These are phyloP conservation scores for Sporothrix euskadiensis DNA, from an alignment of 2,329 filamentous ascomycete species.

Conservation along the genomic window DNA sequence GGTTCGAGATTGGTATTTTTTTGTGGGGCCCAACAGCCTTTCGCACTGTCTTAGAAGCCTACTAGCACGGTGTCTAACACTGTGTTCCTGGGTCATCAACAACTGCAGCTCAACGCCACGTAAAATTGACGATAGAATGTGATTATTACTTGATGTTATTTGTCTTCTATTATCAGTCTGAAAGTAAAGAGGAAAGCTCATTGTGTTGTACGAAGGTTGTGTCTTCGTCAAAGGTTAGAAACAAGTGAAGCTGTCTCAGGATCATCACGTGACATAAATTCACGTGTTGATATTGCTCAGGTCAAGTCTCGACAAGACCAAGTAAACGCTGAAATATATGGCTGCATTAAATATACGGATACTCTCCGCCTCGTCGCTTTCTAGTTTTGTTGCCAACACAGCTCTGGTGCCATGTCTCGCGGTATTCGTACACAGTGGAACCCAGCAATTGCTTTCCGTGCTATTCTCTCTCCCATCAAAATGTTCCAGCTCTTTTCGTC, in stretches of 20 bases:
- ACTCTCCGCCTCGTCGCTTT: slow-evolving; percentile 6
- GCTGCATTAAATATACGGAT: slow-evolving; percentile 22
- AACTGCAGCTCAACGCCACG: not conserved
- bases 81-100: not conserved
- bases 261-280: not conserved
- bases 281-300: not conserved
- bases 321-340: not conserved
- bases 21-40: slow-evolving; percentile 15
- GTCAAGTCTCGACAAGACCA: not conserved
- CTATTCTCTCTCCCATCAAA: not conserved
- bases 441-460: slow-evolving; percentile 11
- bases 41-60: not conserved
- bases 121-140: not conserved
- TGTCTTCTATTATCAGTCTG: too few species aligned
- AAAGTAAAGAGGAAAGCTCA: too few species aligned
- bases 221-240: not conserved
- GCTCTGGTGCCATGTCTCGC: not conserved
- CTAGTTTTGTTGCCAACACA: not conserved
- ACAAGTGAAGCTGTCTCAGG: not conserved
- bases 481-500: slow-evolving; percentile 19
- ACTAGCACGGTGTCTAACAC: not conserved
- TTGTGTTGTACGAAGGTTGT: too few species aligned
- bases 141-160: too few species aligned
- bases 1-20: slow-evolving; percentile 24
- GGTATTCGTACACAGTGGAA: slow-evolving; percentile 13